A percentile compares a stretch with the other conserved stretches of the same genome.
phyloP scores from a whole-genome alignment of 148 eudicot genomes.

The Fagopyrum tataricum region DNA sequence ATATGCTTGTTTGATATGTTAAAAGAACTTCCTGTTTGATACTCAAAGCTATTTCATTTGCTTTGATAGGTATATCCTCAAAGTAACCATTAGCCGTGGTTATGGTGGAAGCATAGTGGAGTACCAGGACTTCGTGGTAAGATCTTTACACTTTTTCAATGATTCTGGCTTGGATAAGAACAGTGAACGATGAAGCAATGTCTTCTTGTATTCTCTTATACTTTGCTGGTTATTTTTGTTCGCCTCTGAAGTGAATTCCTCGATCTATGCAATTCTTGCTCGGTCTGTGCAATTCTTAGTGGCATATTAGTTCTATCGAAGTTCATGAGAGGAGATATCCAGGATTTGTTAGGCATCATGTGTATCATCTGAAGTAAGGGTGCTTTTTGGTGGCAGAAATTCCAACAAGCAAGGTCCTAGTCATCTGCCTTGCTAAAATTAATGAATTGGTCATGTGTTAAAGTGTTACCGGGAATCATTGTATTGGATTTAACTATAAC shows the following conservation, averaged over 20 bases:
- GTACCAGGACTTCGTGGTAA: constrained; percentile 82
- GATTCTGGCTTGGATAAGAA: background rate
- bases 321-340: background rate
- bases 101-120: constrained; percentile 90
- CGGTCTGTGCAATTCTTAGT: background rate
- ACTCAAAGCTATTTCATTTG: background rate
- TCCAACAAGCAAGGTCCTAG: too few species aligned
- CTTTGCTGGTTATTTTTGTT: too few species aligned
- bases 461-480: too few species aligned
- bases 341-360: too few species aligned
- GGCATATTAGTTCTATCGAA: background rate
- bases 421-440: too few species aligned
- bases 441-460: too few species aligned
- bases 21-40: background rate
- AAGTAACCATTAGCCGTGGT: constrained; percentile 90
- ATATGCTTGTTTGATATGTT: background rate
- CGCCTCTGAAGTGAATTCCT: too few species aligned
- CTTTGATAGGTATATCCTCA: constrained; percentile 75
- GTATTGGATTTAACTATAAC: too few species aligned
- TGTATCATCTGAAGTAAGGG: too few species aligned
- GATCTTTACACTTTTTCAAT: constrained; percentile 6
- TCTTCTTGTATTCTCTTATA: background rate
- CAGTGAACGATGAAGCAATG: background rate
- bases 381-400: too few species aligned
- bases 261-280: background rate